Percentiles rank a stretch among this genome's conserved stretches.
phyloP scores from a whole-genome alignment of 129 eudicot species.

The Arctium lappa region DNA sequence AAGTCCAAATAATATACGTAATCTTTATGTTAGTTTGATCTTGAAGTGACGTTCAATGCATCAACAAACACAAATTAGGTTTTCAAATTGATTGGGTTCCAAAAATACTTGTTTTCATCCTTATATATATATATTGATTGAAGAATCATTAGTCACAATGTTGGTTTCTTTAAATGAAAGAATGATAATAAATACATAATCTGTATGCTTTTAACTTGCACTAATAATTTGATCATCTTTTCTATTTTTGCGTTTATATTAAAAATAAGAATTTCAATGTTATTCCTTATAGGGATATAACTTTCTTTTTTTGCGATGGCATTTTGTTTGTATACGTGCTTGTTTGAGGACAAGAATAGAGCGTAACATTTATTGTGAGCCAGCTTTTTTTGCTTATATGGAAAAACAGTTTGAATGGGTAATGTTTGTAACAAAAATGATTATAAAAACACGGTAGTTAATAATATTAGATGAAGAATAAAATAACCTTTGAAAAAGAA shows the following conservation, averaged over 20 bases:
- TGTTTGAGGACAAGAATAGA: not conserved
- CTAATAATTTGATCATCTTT: not conserved
- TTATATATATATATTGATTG: not conserved
- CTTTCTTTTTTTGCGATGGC: not conserved
- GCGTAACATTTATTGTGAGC: not conserved
- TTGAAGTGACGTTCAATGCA: slow-evolving; percentile 9
- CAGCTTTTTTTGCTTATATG: too few species aligned
- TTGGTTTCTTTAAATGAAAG: not conserved
- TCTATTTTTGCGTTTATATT: not conserved
- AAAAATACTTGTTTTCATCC: not conserved
- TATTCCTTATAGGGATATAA: not conserved
- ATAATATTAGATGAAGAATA: too few species aligned
- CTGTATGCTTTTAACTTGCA: not conserved
- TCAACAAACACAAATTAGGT: slow-evolving; percentile 16
- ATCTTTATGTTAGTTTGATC: slow-evolving; percentile 5
- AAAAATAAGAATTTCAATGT: not conserved
- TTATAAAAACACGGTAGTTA: not conserved
- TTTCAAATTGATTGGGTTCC: slow-evolving; percentile 17
- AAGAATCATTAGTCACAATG: not conserved
- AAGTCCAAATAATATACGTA: not conserved
- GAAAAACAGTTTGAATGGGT: not conserved
- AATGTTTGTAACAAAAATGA: not conserved
- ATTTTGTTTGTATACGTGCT: not conserved
- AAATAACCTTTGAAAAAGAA: not conserved
- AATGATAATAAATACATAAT: not conserved